Percentiles rank a stretch among this genome's conserved stretches.
Evolutionary conservation across 805 yeast species (phyloP).

Genomic region (Teunomyces atbi): DNA sequence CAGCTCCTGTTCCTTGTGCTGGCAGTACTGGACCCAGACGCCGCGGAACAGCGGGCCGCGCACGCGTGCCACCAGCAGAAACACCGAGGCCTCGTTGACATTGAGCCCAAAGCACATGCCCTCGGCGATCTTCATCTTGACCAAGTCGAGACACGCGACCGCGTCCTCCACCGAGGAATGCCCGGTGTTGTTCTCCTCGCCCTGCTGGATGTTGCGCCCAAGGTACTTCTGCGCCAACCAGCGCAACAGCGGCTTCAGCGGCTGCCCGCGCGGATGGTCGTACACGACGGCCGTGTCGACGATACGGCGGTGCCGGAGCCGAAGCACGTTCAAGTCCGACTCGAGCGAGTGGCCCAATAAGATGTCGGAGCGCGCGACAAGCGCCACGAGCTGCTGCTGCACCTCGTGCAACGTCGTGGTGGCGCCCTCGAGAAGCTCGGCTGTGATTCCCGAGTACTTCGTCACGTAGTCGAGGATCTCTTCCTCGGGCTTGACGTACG

Average conservation of each 20-base stretch:
- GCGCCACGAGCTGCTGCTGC: slow-evolving; percentile 51
- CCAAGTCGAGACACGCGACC: slow-evolving; percentile 70
- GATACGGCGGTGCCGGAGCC: slow-evolving; percentile 66
- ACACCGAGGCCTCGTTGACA: slow-evolving; percentile 22
- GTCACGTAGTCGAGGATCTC: slow-evolving; percentile 81
- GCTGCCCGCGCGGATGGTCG: slow-evolving; percentile 83
- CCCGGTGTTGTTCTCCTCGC: slow-evolving; percentile 51
- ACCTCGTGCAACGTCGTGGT: slow-evolving; percentile 66
- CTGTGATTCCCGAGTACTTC: slow-evolving; percentile 82
- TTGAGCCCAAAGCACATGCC: slow-evolving; percentile 64
- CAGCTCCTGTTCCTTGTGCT: slow-evolving; percentile 16
- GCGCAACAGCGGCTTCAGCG: slow-evolving; percentile 73
- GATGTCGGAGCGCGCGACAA: slow-evolving; percentile 57
- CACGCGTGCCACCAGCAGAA: slow-evolving; percentile 9
- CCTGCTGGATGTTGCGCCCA: slow-evolving; percentile 60
- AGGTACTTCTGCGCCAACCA: slow-evolving; percentile 63
- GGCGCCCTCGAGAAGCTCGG: slow-evolving; percentile 58
- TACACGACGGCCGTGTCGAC: slow-evolving; percentile 78
- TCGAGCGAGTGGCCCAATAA: slow-evolving; percentile 90
- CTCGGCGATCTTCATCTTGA: slow-evolving; percentile 63
- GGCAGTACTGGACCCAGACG: slow-evolving; percentile 24
- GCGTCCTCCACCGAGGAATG: slow-evolving; percentile 92
- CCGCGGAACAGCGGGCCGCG: slow-evolving; percentile 13
- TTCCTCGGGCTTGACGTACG: slow-evolving; percentile 73
- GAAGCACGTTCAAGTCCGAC: slow-evolving; percentile 71